Conservation (phyloP, 2,329 filamentous ascomycete species). For the Epichloe baconii region DNA sequence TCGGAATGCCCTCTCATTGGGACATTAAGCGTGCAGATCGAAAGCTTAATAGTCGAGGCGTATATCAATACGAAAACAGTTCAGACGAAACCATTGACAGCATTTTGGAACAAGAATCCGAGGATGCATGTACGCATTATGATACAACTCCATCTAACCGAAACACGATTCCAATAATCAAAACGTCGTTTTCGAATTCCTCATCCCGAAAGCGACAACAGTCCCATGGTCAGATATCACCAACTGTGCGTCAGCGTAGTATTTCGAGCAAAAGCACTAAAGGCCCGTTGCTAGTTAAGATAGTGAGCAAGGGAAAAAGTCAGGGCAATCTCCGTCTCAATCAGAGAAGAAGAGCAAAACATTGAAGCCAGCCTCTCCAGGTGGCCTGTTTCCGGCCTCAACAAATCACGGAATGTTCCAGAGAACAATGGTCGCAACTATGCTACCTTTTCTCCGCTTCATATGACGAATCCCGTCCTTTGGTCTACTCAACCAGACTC, state of each 20-base stretch:
- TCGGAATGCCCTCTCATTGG: conserved; percentile 14
- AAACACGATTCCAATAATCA: background rate
- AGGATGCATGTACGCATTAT: background rate
- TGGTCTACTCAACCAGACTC: background rate
- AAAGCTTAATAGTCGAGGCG: background rate
- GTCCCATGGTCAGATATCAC: background rate
- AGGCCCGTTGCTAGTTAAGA: background rate
- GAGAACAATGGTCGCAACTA: background rate
- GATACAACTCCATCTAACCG: background rate
- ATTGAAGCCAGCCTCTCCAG: background rate
- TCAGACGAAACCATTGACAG: conserved; percentile 2
- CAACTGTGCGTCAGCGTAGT: background rate
- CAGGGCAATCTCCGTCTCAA: background rate
- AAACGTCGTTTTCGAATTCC: background rate
- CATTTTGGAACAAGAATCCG: background rate
- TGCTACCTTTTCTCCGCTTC: background rate
- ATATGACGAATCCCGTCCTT: background rate
- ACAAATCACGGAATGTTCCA: background rate
- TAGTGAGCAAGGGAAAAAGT: background rate
- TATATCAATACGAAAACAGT: background rate
- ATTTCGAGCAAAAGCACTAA: background rate
- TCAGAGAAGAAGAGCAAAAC: background rate
- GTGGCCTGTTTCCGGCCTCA: background rate
- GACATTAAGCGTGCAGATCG: conserved; percentile 4
- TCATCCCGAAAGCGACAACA: conserved; percentile 1